Evolutionary conservation across 1,139 yeast species (phyloP).

Genomic region (Nakaseomyces kungkrabaensis): DNA sequence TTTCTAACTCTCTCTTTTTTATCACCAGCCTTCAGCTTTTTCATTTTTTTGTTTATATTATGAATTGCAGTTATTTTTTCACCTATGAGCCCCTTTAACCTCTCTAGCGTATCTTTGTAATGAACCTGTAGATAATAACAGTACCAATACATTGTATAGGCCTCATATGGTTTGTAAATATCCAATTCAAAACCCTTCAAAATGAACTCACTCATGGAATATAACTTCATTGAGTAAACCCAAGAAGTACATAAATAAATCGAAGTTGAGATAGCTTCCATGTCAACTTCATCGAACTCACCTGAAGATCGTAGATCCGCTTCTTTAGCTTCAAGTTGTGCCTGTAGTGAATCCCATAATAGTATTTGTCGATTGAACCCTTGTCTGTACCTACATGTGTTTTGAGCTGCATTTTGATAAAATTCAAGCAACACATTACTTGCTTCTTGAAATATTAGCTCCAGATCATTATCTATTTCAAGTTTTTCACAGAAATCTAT

Average conservation of each 20-base stretch:
- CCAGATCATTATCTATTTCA: background rate
- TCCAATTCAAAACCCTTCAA: slow-evolving; percentile 71
- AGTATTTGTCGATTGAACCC: slow-evolving; percentile 45
- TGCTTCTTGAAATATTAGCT: slow-evolving; percentile 13
- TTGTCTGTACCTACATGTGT: slow-evolving; percentile 78
- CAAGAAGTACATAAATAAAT: slow-evolving; percentile 57
- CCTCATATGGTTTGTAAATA: slow-evolving; percentile 64
- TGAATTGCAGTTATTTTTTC: slow-evolving; percentile 33
- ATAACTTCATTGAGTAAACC: slow-evolving; percentile 55
- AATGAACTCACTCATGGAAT: slow-evolving; percentile 60
- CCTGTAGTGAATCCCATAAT: slow-evolving; percentile 77
- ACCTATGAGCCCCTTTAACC: slow-evolving; percentile 39
- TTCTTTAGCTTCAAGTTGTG: slow-evolving; percentile 48
- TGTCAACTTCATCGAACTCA: slow-evolving; percentile 20
- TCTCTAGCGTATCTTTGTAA: slow-evolving; percentile 39
- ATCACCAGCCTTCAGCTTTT: slow-evolving; percentile 35
- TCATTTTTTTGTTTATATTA: slow-evolving; percentile 36
- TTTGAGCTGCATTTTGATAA: slow-evolving; percentile 52
- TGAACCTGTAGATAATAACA: slow-evolving; percentile 43
- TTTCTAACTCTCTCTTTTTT: slow-evolving; percentile 27
- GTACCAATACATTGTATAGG: slow-evolving; percentile 60
- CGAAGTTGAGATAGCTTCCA: slow-evolving; percentile 22
- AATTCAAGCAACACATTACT: slow-evolving; percentile 42
- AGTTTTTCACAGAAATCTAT: background rate
- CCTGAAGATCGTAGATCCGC: slow-evolving; percentile 31